These are phyloP conservation scores for Trichoderma cornu-damae DNA, from an alignment of 2,329 filamentous ascomycete genomes.

Conservation along the genomic window DNA sequence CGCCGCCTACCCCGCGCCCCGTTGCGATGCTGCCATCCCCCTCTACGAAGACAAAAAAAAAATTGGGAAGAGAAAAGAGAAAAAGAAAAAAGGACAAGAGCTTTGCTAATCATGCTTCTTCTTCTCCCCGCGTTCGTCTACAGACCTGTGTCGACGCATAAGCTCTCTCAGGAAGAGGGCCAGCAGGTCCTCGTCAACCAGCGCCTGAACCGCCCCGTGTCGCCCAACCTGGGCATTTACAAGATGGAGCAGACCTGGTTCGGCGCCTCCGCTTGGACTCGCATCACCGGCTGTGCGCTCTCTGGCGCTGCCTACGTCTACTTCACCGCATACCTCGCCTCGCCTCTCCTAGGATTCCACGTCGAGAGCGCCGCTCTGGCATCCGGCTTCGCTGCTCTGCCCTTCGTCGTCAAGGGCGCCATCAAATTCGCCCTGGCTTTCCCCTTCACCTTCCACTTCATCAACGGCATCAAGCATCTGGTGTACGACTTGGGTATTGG, in stretches of 20 bases:
- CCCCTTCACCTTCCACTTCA: constrained; percentile 54
- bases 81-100: no score
- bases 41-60: background rate
- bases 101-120: background rate
- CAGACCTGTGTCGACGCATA: constrained; percentile 53
- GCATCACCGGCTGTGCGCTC: constrained; percentile 73
- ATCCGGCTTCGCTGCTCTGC: constrained; percentile 54
- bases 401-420: constrained; percentile 53
- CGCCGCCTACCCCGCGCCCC: background rate
- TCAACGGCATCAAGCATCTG: constrained; percentile 54
- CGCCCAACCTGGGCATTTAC: constrained; percentile 85
- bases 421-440: constrained; percentile 54
- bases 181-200: constrained; percentile 70
- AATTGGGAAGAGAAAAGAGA: no score
- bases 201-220: constrained; percentile 73
- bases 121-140: constrained; percentile 3
- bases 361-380: constrained; percentile 56
- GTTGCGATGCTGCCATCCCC: background rate
- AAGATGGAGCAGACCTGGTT: constrained; percentile 81
- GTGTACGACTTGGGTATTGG: constrained; percentile 49
- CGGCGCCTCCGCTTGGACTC: constrained; percentile 65
- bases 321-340: constrained; percentile 72
- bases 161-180: constrained; percentile 50
- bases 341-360: constrained; percentile 65
- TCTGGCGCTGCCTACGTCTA: constrained; percentile 75